These are phyloP conservation scores for Sophora flavescens DNA, from an alignment of 306 rosid species.

Conservation along the genomic window DNA sequence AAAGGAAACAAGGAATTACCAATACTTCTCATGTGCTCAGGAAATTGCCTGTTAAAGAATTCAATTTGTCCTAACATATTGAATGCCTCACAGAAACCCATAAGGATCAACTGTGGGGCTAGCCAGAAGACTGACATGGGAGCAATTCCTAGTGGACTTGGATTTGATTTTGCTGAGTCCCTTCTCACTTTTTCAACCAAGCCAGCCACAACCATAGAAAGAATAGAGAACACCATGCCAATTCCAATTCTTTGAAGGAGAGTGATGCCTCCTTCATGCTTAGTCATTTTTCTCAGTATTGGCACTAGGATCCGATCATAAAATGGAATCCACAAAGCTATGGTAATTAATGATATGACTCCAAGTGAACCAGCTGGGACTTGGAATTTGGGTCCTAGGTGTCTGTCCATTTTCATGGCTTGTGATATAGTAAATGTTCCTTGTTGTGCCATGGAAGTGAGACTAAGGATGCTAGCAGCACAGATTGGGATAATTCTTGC, in stretches of 20 bases:
- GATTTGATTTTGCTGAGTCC: slow-evolving; percentile 45
- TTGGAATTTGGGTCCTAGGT: slow-evolving; percentile 67
- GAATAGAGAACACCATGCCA: slow-evolving; percentile 62
- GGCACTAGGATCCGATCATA: slow-evolving; percentile 64
- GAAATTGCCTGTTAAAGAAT: slow-evolving; percentile 71
- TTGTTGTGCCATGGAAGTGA: slow-evolving; percentile 55
- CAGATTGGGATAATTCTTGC: slow-evolving; percentile 61
- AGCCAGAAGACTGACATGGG: slow-evolving; percentile 66
- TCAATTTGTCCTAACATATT: slow-evolving; percentile 61
- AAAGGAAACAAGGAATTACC: slow-evolving; percentile 63
- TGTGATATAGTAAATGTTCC: slow-evolving; percentile 69
- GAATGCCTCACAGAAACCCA: slow-evolving; percentile 73
- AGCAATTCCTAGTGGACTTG: slow-evolving; percentile 34
- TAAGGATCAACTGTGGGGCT: slow-evolving; percentile 61
- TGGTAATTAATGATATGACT: slow-evolving; percentile 59
- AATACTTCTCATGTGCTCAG: slow-evolving; percentile 74
- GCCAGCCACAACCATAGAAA: slow-evolving; percentile 71
- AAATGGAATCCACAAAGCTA: slow-evolving; percentile 63
- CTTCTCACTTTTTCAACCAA: slow-evolving; percentile 65
- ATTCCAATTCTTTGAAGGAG: slow-evolving; percentile 69
- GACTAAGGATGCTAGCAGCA: slow-evolving; percentile 60
- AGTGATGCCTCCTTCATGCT: slow-evolving; percentile 66
- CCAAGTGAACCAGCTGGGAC: slow-evolving; percentile 73
- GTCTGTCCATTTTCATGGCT: slow-evolving; percentile 78
- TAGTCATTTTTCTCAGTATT: slow-evolving; percentile 53